Base-by-base conservation (phyloP, 306 rosid species). In the Comarum palustre region DNA sequence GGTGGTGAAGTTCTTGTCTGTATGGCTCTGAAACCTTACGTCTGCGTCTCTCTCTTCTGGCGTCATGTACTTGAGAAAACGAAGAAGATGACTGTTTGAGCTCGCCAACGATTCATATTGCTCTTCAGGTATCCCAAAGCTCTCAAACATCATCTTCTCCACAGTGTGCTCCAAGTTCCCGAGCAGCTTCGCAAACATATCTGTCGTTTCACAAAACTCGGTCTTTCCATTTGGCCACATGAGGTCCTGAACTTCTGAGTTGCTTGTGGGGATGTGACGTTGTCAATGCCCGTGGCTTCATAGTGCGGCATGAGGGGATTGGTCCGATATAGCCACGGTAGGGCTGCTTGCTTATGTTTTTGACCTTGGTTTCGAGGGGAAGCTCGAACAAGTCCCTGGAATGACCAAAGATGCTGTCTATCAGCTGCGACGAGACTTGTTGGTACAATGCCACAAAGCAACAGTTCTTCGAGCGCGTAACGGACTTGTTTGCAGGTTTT, bases 71-170 rank as follows among this genome's bases (percentile, higher is more conserved):
- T 63, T 63, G 25, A 63, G 68, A 38, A 63, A 63, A 31, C 68
- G 68, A 63, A 63, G 47, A 63, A 63, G 27, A n/a, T 63, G 68
- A 19, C 68, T 63, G 68, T 63, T 63, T 14, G 68, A 63, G 16
- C 15, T 4, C 6, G 15, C 47, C 39, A 63, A 3, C 15, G 47
- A 63, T 11, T 63, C 68, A 63, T 34, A 63, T 9, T 63, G 27
- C 68, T 36, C 41, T n/a, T 10, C 3, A 2, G 58, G 58, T 32
- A n/a, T 10, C 14, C 68, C 68, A 0, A 2, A 63, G 3, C 68
- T 63, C 11, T 63, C 68, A 6, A 63, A 63, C 41, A 63, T 1
- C 27, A 52, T 52, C 27, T 52, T 52, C 10, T 52, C 58, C 27
- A 52, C 27, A 7, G 25, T 52, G 27, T 63, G 12, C 4, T 63